Evolutionary conservation across 1,139 yeast species (phyloP).

Genomic region (Candida labiduridarum): DNA sequence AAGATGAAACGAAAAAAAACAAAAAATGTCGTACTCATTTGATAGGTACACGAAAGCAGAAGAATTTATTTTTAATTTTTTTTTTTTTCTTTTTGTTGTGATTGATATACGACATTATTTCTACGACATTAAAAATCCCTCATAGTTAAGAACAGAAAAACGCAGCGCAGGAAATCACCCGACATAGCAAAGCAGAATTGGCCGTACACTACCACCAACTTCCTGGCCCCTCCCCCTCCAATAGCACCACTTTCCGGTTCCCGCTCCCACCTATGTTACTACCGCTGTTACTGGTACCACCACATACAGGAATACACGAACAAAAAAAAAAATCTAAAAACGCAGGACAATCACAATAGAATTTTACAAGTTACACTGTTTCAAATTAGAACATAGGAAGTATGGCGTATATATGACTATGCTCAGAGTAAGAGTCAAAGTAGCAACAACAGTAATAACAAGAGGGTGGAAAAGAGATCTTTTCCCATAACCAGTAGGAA

Average conservation of each 20-base stretch:
- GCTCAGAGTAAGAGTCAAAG: too few species aligned
- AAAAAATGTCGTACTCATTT: background rate
- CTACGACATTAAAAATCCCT: slow-evolving; percentile 7
- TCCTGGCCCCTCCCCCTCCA: background rate
- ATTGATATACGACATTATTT: background rate
- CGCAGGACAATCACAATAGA: too few species aligned
- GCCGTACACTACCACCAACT: background rate
- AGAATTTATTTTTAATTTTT: background rate
- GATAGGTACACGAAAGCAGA: background rate
- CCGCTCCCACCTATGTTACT: background rate
- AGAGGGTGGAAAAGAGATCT: too few species aligned
- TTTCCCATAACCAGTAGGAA: too few species aligned
- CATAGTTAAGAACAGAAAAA: slow-evolving; percentile 3
- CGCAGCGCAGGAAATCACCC: background rate
- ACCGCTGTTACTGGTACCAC: background rate
- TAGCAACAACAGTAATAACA: too few species aligned
- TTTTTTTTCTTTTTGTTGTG: background rate
- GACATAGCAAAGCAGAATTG: background rate
- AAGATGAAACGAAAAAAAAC: background rate
- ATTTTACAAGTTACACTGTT: slow-evolving; percentile 3
- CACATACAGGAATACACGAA: background rate
- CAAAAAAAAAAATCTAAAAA: too few species aligned
- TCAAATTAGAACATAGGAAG: background rate
- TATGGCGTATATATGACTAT: too few species aligned
- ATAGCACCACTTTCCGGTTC: background rate